Evolutionary conservation across 129 eudicot genomes (phyloP), one percentile per base, ranked within the genome.

Genomic region (Artemisia argyi): DNA sequence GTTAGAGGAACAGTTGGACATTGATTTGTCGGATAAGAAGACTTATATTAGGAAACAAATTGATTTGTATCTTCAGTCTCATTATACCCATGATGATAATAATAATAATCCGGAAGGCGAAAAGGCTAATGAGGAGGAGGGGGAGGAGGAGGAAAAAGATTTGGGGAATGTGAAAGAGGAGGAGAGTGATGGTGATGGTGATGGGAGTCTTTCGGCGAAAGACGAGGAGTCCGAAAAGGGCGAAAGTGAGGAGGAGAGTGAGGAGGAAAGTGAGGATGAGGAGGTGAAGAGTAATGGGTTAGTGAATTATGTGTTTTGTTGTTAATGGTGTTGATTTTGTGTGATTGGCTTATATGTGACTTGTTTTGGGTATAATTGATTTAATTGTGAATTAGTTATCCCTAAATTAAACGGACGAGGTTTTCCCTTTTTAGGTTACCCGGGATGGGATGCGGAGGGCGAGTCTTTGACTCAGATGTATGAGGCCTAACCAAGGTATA

Each of bases 21-120:
- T 86, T 16, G 85, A 86, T 74, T 86, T 89, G 62, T 65, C 80
- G 44, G 87, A 82, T 44, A 75, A 81, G 16, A 89, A 82, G 71
- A 69, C 73, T 30, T 89, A 56, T 46, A 81, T 89, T 35, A 62
- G 87, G 7, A 63, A 86, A 17, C 87, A 79, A 50, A 82, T 83
- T 53, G 87, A 79, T 62, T 17, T 72, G 49, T 81, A 73, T 69
- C 84, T 89, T 18, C 59, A 76, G 35, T 68, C 71, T 11, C 75
- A 39, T 39, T 61, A 58, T n/a, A n/a, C n/a, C n/a, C n/a, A n/a
- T n/a, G n/a, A n/a, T n/a, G n/a, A n/a, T 14, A 78, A 56, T 2
- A 60, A 1, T 10, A 18, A 59, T 18, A 60, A 71, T 63, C 61
- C 55, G 35, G 83, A 63, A 35, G 32, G 55, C 50, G 84, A 2